phyloP scores from a whole-genome alignment of 768 basidiomycete species.

The Leccinum imitatum region DNA sequence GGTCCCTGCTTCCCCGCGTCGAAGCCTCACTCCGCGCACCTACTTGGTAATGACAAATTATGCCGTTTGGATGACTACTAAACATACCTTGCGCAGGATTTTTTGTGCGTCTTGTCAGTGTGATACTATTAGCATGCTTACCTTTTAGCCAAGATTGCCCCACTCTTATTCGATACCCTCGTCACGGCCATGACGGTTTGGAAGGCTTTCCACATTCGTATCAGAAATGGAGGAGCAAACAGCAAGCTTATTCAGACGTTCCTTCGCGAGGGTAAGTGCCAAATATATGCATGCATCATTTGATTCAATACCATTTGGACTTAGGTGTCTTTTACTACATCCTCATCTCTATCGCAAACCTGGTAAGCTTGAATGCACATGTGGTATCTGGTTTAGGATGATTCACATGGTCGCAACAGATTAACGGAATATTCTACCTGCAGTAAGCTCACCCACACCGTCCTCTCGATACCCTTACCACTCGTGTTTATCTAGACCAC shows the following conservation, averaged over 20 bases:
- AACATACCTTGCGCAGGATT: constrained; percentile 40
- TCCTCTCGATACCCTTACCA: constrained; percentile 6
- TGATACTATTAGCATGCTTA: constrained; percentile 5
- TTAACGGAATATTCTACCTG: constrained; percentile 85
- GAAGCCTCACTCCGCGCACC: constrained; percentile 79
- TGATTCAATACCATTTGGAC: neutral
- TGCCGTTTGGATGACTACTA: constrained; percentile 3
- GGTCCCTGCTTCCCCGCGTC: constrained; percentile 83
- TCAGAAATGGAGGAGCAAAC: constrained; percentile 71
- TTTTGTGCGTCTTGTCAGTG: constrained; percentile 45
- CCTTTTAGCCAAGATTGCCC: constrained; percentile 59
- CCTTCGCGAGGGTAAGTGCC: constrained; percentile 65
- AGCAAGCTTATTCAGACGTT: constrained; percentile 83
- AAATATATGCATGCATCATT: constrained; percentile 3
- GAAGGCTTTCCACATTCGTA: constrained; percentile 76
- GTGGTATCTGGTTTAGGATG: neutral
- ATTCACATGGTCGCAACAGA: constrained; percentile 31
- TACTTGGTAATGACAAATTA: constrained; percentile 54
- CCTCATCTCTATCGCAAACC: constrained; percentile 82
- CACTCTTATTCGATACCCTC: constrained; percentile 76
- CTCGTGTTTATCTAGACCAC: constrained; percentile 49
- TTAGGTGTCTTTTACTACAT: constrained; percentile 79
- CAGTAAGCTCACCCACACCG: constrained; percentile 48
- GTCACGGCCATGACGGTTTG: constrained; percentile 79
- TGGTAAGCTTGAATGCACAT: constrained; percentile 38